Conservation (phyloP, 176 grass and related monocot species). For the Musa acuminata region DNA sequence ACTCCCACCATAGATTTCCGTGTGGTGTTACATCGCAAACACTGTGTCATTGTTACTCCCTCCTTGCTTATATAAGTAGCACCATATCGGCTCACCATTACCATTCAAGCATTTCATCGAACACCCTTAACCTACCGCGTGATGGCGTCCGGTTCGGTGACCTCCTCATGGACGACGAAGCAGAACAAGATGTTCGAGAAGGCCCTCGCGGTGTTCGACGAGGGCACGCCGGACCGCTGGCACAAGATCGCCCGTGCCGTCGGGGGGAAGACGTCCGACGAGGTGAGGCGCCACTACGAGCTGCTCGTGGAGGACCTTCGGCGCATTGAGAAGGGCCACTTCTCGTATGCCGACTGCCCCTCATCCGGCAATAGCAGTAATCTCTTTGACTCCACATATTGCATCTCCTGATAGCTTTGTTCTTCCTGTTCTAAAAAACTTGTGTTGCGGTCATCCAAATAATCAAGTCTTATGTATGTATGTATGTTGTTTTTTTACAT, state of each 20-base stretch:
- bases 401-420: no score
- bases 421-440: no score
- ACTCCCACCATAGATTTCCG: no score
- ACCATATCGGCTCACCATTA: not conserved
- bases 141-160: conserved; percentile 18
- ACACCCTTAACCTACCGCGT: not conserved
- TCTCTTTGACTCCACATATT: no score
- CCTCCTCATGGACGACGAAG: conserved; percentile 40
- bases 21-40: no score
- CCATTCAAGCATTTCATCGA: no score
- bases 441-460: no score
- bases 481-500: no score
- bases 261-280: conserved; percentile 56
- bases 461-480: no score
- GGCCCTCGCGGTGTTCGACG: conserved; percentile 52
- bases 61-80: not conserved
- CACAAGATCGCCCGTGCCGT: conserved; percentile 58
- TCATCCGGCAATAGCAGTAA: not conserved
- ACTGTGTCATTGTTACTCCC: not conserved
- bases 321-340: conserved; percentile 34
- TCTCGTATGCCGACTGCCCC: conserved; percentile 51
- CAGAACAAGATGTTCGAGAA: conserved; percentile 80
- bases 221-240: conserved; percentile 67
- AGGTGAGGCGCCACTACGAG: conserved; percentile 56
- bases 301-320: conserved; percentile 49